Percentiles rank a stretch among this genome's conserved stretches.
These are phyloP conservation scores for Entomortierella parvispora DNA, from an alignment of 192 early-diverging fungal species.

Conservation along the genomic window DNA sequence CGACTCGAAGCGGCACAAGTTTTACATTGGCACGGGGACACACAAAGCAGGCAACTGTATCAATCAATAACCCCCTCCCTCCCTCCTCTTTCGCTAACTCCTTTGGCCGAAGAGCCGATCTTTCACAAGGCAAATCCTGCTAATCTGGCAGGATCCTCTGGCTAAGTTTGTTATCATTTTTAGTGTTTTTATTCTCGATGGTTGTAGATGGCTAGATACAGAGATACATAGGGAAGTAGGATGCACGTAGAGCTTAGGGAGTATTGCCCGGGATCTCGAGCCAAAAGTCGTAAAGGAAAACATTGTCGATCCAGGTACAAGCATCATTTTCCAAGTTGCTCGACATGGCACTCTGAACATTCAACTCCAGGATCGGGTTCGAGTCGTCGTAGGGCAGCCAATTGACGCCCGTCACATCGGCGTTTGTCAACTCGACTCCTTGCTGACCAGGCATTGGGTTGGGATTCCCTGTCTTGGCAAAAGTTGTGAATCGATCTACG, in stretches of 20 bases:
- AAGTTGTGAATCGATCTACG: conserved; percentile 19
- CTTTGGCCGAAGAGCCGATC: no score
- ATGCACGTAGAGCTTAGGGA: background rate
- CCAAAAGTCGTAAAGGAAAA: background rate
- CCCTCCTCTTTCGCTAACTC: no score
- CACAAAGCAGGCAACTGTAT: no score
- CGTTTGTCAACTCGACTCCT: conserved; percentile 5
- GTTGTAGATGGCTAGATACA: no score
- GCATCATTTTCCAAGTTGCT: background rate
- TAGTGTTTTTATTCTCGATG: no score
- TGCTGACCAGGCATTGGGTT: conserved; percentile 11
- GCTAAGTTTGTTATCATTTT: no score
- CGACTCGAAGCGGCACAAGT: no score
- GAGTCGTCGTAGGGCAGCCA: conserved; percentile 9
- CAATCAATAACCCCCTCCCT: no score
- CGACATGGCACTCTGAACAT: conserved; percentile 8
- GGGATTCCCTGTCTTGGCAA: conserved; percentile 49
- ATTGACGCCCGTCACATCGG: conserved; percentile 10
- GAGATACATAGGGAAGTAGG: no score
- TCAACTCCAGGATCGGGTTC: conserved; percentile 14
- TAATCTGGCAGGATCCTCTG: no score
- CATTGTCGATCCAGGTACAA: conserved; percentile 5
- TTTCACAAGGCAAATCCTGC: no score
- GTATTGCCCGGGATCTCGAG: background rate
- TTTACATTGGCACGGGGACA: no score